These are phyloP conservation scores for Lactarius pseudohatsudake DNA, from an alignment of 768 basidiomycete genomes.

Conservation along the genomic window DNA sequence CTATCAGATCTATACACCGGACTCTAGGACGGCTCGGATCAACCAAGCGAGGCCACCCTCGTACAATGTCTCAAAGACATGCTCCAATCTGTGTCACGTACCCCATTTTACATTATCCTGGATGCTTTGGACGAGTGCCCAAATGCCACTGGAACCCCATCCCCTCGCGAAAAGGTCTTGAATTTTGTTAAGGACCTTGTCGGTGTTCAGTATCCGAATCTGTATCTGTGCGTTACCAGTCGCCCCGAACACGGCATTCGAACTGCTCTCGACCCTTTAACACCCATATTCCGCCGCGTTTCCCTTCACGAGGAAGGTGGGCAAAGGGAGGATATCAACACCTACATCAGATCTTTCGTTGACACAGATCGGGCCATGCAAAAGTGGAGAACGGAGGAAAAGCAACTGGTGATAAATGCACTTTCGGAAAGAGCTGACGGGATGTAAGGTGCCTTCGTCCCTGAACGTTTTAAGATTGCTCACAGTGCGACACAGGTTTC, in stretches of 20 bases:
- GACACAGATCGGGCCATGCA: not conserved
- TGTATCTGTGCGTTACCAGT: conserved; percentile 8
- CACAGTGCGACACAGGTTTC: conserved; percentile 8
- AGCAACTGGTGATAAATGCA: not conserved
- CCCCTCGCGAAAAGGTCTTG: not conserved
- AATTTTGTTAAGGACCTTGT: not conserved
- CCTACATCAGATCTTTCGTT: conserved; percentile 4
- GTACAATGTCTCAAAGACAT: not conserved
- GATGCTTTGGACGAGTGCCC: conserved; percentile 14
- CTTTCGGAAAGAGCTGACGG: conserved; percentile 7
- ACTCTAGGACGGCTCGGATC: not conserved
- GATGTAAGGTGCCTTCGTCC: not conserved
- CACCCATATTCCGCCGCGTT: not conserved
- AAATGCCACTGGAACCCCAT: not conserved
- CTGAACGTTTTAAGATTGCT: not conserved
- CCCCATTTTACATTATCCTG: not conserved
- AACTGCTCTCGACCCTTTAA: not conserved
- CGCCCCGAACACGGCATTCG: not conserved
- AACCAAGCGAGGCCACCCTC: not conserved
- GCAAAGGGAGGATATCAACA: conserved; percentile 5
- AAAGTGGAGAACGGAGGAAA: conserved; percentile 6
- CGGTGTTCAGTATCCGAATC: not conserved
- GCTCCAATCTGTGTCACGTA: not conserved
- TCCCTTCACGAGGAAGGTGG: conserved; percentile 11
- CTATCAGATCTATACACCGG: not conserved